A percentile compares a stretch with the other conserved stretches of the same genome.
phyloP scores from a whole-genome alignment of 306 rosid genomes.

The Ormosia semicastrata region DNA sequence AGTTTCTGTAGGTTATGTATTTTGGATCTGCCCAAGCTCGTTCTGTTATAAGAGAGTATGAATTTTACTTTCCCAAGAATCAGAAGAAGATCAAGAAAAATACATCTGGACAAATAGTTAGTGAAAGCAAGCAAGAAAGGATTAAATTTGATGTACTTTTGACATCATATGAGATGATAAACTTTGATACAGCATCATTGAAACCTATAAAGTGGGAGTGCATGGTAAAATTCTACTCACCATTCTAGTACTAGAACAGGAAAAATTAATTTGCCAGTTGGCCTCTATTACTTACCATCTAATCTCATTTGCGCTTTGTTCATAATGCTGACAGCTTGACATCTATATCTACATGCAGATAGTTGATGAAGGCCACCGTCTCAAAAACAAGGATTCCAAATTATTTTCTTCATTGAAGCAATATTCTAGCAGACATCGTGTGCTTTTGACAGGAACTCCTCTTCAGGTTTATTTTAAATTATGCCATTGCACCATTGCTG shows the following conservation, averaged over 20 bases:
- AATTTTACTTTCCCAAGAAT: constrained; percentile 84
- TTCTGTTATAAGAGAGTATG: constrained; percentile 77
- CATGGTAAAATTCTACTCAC: constrained; percentile 57
- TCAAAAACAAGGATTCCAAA: constrained; percentile 87
- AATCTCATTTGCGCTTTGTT: constrained; percentile 26
- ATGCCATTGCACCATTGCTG: constrained; percentile 16
- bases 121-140: constrained; percentile 91
- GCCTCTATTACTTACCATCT: constrained; percentile 1
- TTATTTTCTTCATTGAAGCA: constrained; percentile 71
- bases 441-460: constrained; percentile 79
- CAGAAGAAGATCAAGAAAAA: constrained; percentile 89
- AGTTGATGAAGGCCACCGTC: constrained; percentile 94
- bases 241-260: neutral
- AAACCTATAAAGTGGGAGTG: constrained; percentile 93
- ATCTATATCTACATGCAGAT: constrained; percentile 43
- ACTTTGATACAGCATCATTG: constrained; percentile 68
- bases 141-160: constrained; percentile 94
- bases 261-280: neutral
- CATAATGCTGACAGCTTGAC: constrained; percentile 27
- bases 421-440: constrained; percentile 71
- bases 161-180: constrained; percentile 98
- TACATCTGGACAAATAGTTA: constrained; percentile 62
- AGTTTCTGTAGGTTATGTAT: constrained; percentile 80
- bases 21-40: constrained; percentile 95
- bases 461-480: constrained; percentile 57